Percentiles rank a stretch among this genome's conserved stretches.
Evolutionary conservation across 768 basidiomycete species (phyloP).

Genomic region (Tylopilus balloui): DNA sequence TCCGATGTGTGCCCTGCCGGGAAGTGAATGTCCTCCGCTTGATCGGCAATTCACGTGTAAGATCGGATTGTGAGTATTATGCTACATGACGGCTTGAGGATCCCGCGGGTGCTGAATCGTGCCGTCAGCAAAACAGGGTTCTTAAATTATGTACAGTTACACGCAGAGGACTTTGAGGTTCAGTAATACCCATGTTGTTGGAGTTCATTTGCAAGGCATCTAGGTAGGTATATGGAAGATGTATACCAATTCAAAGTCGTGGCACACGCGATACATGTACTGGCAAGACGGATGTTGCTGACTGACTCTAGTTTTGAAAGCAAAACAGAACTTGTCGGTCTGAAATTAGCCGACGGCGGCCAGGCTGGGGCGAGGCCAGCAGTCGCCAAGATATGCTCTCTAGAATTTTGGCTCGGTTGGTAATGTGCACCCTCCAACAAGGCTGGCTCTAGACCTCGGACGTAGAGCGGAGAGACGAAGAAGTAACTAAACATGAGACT

Average conservation of each 20-base stretch:
- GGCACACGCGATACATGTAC: background rate
- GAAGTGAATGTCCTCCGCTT: slow-evolving; percentile 18
- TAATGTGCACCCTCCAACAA: background rate
- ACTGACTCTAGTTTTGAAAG: slow-evolving; percentile 1
- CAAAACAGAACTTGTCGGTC: slow-evolving; percentile 4
- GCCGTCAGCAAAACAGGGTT: slow-evolving; percentile 33
- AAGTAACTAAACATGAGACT: background rate
- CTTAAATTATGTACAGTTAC: slow-evolving; percentile 37
- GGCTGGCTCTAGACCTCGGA: background rate
- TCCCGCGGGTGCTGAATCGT: background rate
- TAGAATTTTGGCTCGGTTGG: background rate
- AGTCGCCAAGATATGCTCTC: background rate
- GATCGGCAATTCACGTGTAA: slow-evolving; percentile 28
- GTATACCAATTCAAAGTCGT: background rate
- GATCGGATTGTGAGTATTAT: slow-evolving; percentile 28
- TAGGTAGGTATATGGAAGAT: background rate
- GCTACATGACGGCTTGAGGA: background rate
- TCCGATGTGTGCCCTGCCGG: slow-evolving; percentile 25
- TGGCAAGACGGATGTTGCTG: background rate
- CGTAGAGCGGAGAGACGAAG: background rate
- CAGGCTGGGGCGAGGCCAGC: background rate
- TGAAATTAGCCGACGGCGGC: background rate
- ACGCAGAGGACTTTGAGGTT: slow-evolving; percentile 34
- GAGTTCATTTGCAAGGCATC: background rate
- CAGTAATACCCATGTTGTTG: background rate